These are phyloP conservation scores for Cerioporus squamosus DNA, from an alignment of 1,284 basidiomycete species.

Conservation along the genomic window DNA sequence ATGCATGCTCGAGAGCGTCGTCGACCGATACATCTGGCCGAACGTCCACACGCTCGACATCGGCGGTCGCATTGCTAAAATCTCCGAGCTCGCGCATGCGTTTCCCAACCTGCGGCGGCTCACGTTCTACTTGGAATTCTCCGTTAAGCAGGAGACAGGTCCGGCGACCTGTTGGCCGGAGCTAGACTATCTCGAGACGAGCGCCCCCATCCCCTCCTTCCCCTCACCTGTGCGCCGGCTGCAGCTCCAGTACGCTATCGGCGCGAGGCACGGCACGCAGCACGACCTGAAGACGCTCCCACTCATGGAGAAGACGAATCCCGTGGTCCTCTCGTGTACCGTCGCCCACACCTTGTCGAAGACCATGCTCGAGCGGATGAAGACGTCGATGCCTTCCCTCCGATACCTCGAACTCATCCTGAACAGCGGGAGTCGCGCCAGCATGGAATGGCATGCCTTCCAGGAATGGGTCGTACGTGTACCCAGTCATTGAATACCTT, in stretches of 20 bases:
- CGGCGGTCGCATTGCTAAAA: slow-evolving; percentile 27
- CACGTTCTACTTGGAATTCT: slow-evolving; percentile 29
- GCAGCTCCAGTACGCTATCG: slow-evolving; percentile 26
- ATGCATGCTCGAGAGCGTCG: slow-evolving; percentile 29
- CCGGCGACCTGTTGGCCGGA: slow-evolving; percentile 24
- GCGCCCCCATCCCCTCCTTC: slow-evolving; percentile 26
- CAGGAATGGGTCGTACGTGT: slow-evolving; percentile 24
- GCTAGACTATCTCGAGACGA: slow-evolving; percentile 28
- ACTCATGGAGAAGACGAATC: slow-evolving; percentile 25
- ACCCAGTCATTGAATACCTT: background rate
- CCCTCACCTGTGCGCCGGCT: slow-evolving; percentile 26
- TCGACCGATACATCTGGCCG: slow-evolving; percentile 23
- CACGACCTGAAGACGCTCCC: slow-evolving; percentile 25
- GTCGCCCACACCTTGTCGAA: slow-evolving; percentile 14
- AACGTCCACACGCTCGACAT: slow-evolving; percentile 28
- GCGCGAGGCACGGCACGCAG: slow-evolving; percentile 13
- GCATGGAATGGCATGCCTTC: slow-evolving; percentile 12
- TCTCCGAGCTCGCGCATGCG: slow-evolving; percentile 25
- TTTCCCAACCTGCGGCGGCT: slow-evolving; percentile 29
- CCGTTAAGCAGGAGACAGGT: slow-evolving; percentile 27
- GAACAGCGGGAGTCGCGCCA: slow-evolving; percentile 9
- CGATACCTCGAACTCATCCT: slow-evolving; percentile 26
- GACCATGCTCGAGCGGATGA: slow-evolving; percentile 22
- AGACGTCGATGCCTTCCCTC: slow-evolving; percentile 20
- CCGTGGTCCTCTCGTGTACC: slow-evolving; percentile 25